Evolutionary conservation across 495 filamentous ascomycete genomes (phyloP), one percentile per base, ranked within the genome.

Genomic region (Sabuloglossum arenarium): DNA sequence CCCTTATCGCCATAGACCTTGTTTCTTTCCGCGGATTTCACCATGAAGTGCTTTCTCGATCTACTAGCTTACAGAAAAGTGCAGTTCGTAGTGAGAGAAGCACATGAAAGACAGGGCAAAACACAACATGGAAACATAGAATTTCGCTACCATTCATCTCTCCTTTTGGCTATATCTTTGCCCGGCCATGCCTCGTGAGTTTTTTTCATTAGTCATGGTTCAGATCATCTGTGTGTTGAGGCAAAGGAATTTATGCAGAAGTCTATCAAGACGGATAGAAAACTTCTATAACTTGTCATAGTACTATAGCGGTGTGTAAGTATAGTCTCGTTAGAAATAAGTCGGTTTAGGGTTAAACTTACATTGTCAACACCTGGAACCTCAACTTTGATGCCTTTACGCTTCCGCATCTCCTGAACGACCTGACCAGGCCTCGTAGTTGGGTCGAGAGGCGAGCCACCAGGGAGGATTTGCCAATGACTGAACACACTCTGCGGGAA

Each of bases 401-500:
- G 83, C 82, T 95, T 95, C 64, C 91, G 86, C 85, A 90, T 94
- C 54, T 81, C 79, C 69, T 75, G 73, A 61, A 96, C 86, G 64
- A 95, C 73, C 67, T 80, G 71, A 68, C 91, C 93, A 69, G 84
- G 77, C 81, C 88, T 90, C 60, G 82, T 82, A 62, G 84, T 83
- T 63, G 70, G 60, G 70, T 99, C 93, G 62, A 97, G 80, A 64
- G 87, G 84, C 59, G 85, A 91, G 64, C 91, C 91, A 80, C 91
- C 91, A 61, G 89, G 85, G 54, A 97, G 79, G 62, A 91, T 73
- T 71, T 89, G 80, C 87, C 88, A 99, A 75, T 99, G 91, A 70
- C 96, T 89, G 78, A 99, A 97, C 65, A 99, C 88, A 59, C 78
- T 82, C 76, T 96, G 90, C 64, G 91, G 91, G 88, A 99, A 99